A percentile compares a stretch with the other conserved stretches of the same genome.
phyloP scores from a whole-genome alignment of 1,139 yeast genomes.

The Scheffersomyces insectosa region DNA sequence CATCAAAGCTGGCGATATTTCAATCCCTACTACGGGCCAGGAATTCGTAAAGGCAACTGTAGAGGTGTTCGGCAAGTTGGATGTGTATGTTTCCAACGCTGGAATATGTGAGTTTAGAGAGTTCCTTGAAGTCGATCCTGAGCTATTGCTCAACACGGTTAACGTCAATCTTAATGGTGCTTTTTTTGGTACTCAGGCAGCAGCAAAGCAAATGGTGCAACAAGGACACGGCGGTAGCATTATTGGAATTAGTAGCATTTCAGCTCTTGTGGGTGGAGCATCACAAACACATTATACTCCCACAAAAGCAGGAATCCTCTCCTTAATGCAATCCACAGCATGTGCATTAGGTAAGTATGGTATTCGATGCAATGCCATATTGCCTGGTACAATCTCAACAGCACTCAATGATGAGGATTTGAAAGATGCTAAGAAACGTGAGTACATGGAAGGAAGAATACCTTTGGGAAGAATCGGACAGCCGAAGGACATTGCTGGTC shows the following conservation, averaged over 20 bases:
- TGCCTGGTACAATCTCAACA: slow-evolving; percentile 46
- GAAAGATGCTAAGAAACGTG: slow-evolving; percentile 25
- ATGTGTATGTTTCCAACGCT: slow-evolving; percentile 48
- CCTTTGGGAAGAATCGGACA: slow-evolving; percentile 47
- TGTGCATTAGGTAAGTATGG: slow-evolving; percentile 42
- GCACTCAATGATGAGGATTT: slow-evolving; percentile 41
- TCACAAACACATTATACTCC: slow-evolving; percentile 45
- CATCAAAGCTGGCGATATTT: slow-evolving; percentile 45
- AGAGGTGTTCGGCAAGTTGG: slow-evolving; percentile 36
- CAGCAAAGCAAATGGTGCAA: slow-evolving; percentile 43
- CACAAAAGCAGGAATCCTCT: slow-evolving; percentile 48
- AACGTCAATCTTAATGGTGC: slow-evolving; percentile 45
- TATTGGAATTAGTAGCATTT: slow-evolving; percentile 40
- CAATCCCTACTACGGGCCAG: slow-evolving; percentile 35
- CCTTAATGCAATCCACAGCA: slow-evolving; percentile 45
- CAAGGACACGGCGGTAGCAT: slow-evolving; percentile 51
- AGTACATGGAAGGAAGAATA: slow-evolving; percentile 40
- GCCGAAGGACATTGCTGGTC: slow-evolving; percentile 48
- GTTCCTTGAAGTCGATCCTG: slow-evolving; percentile 32
- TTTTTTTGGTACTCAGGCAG: slow-evolving; percentile 46
- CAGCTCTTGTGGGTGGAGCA: slow-evolving; percentile 43
- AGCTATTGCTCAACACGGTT: slow-evolving; percentile 26
- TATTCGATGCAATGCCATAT: slow-evolving; percentile 40
- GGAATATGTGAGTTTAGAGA: slow-evolving; percentile 39
- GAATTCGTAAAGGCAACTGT: slow-evolving; percentile 35